Evolutionary conservation across 2,329 filamentous ascomycete genomes (phyloP).

Genomic region (Phaeosphaeria sp.): DNA sequence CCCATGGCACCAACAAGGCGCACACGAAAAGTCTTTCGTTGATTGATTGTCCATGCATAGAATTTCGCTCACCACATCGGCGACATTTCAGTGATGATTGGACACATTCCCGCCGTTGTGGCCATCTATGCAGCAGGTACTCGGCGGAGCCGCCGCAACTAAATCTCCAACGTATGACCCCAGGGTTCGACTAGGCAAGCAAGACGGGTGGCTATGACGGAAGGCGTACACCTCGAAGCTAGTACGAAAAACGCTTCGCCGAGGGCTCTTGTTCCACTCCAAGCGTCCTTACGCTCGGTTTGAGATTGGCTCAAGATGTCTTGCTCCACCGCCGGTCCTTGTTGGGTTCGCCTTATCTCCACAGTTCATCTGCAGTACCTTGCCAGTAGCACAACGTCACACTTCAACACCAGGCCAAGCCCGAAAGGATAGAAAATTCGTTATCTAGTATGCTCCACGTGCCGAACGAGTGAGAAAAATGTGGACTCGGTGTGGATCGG

Average conservation of each 20-base stretch:
- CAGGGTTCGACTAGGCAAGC: slow-evolving; percentile 1
- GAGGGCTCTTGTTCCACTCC: slow-evolving; percentile 31
- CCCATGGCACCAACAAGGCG: neutral
- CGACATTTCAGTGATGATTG: neutral
- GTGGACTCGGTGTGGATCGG: slow-evolving; percentile 29
- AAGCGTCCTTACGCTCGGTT: slow-evolving; percentile 29
- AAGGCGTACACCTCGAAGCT: slow-evolving; percentile 23
- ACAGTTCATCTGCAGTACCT: slow-evolving; percentile 36
- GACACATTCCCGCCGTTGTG: neutral
- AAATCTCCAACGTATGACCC: slow-evolving; percentile 1
- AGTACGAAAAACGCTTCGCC: slow-evolving; percentile 27
- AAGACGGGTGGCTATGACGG: slow-evolving; percentile 22
- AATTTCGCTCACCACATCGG: neutral
- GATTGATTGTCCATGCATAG: neutral
- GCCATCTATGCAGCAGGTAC: neutral
- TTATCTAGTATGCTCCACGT: slow-evolving; percentile 38
- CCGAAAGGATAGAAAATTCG: slow-evolving; percentile 35
- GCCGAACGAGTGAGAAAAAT: slow-evolving; percentile 26
- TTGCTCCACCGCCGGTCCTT: slow-evolving; percentile 30
- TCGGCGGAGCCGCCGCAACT: neutral
- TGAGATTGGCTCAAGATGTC: slow-evolving; percentile 30
- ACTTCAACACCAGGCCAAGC: slow-evolving; percentile 36
- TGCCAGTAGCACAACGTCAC: slow-evolving; percentile 25
- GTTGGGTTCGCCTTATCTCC: slow-evolving; percentile 33
- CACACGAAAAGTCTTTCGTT: neutral